Base-by-base conservation (phyloP, 768 basidiomycete genomes). In the Psilocybe subaeruginosa region DNA sequence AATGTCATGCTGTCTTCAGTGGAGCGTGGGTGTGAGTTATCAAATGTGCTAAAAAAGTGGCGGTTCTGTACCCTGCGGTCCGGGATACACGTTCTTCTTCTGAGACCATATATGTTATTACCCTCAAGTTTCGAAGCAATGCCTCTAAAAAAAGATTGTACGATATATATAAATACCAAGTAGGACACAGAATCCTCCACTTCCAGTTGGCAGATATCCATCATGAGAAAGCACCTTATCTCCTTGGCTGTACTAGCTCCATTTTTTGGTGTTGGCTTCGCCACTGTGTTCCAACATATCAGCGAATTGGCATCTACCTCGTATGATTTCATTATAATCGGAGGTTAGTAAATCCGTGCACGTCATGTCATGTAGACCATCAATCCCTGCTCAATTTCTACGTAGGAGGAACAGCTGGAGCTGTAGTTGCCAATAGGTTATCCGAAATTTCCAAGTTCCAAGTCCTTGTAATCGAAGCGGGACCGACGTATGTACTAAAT, bases 401-500 rank as follows among this genome's bases (percentile, higher is more conserved):
- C 29, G 30, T 51, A 70, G 78, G 74, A 33, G 85, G 86, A 23
- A 84, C 83, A 29, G 78, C 84, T 0, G 86, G 86, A 6, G 84
- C 84, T 50, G 83, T 80, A 0, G 71, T 87, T 11, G 85, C 85
- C 0, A 77, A 82, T 8, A 76, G 85, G 4, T 72, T 87, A 4
- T 80, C 79, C 6, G 86, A 87, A 66, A 72, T 85, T 55, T 77
- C 80, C 0, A 68, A 66, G 1, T 71, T 81, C 8, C 75, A 76
- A 7, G 85, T 87, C 0, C 71, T 85, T 11, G 65, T 88, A 2
- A 69, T 87, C 4, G 86, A 88, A 68, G 80, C 84, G 1, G 86
- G 86, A 4, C 68, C 72, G 59, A 88, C 85, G 88, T 86, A 27
- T 4, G 61, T 60, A 50, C 16, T 33, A 1, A 12, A 2, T 6